Evolutionary conservation across 2,329 filamentous ascomycete genomes (phyloP), one percentile per base, ranked within the genome.

Genomic region (Colletotrichum sp.): DNA sequence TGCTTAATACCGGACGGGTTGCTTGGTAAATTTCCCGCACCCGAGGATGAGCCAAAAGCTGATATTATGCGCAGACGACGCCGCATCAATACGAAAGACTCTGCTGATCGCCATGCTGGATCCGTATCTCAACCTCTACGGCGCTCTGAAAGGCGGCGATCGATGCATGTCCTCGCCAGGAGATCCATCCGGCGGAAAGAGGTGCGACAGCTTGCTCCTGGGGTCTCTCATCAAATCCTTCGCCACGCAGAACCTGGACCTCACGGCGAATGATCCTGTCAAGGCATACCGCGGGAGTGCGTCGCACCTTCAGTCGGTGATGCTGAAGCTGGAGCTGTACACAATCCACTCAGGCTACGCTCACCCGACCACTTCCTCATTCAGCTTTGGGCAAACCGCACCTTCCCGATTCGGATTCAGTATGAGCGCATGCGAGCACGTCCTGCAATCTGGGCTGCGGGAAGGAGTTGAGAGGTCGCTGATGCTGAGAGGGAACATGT

Each of bases 141-240:
- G 6, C 36, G 34, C 44, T 3, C 59, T 74, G 1, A 73, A 60
- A 8, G 30, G 44, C 6, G 70, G 70, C 3, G 34, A 64, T 4
- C 69, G 74, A 24, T 76, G 74, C 49, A 72, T 57, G 69, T 72
- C 69, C 2, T 69, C 70, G 18, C 70, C 49, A 2, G 44, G 36
- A 21, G 64, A 74, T 28, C 64, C 44, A 4, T 64, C 64, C 8
- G 34, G 64, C 3, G 70, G 71, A 24, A 64, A 52, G 28, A 32
- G 74, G 0, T 76, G 74, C 9, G 74, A 76, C 74, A 76, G 74
- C 49, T 69, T 76, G 21, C 57, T 76, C 9, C 21, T 76, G 5
- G 74, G 74, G 2, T 76, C 74, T 3, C 70, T 76, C n/a, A 76
- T 76, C 18, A 39, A 15, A 13, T 76, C 74, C 15, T 65, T 76